phyloP scores from a whole-genome alignment of 345 rosid species.

The Populus tremula region DNA sequence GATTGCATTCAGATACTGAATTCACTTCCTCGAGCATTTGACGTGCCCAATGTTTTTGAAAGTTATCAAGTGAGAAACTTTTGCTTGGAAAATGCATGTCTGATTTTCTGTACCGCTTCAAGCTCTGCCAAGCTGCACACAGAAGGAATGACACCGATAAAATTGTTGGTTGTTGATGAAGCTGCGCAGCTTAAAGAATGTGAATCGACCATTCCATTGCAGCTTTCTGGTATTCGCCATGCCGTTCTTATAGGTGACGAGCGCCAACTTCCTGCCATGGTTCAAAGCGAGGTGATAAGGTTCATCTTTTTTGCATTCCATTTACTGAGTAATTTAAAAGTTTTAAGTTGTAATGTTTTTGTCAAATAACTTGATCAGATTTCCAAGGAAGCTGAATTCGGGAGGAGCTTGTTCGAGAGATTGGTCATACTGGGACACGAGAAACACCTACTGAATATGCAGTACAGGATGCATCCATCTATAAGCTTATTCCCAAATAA shows the following conservation, averaged over 20 bases:
- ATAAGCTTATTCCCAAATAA: conserved; percentile 30
- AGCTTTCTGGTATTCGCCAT: conserved; percentile 40
- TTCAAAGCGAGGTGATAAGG: conserved; percentile 35
- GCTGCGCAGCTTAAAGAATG: conserved; percentile 61
- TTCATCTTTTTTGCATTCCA: background rate
- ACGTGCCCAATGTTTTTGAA: background rate
- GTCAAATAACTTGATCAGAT: conserved; percentile 1
- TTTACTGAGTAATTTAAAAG: background rate
- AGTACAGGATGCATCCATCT: conserved; percentile 40
- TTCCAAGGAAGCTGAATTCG: conserved; percentile 20
- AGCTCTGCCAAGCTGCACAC: conserved; percentile 35
- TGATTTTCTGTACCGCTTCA: conserved; percentile 48
- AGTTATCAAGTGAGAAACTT: background rate
- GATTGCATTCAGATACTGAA: conserved; percentile 9
- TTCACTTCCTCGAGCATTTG: conserved; percentile 6
- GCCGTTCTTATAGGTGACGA: conserved; percentile 51
- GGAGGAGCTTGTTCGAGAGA: conserved; percentile 37
- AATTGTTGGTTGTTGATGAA: conserved; percentile 47
- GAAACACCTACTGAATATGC: conserved; percentile 28
- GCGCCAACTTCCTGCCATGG: conserved; percentile 50
- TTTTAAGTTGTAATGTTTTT: background rate
- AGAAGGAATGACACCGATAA: conserved; percentile 13
- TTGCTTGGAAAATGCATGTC: conserved; percentile 33
- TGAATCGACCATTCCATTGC: conserved; percentile 48
- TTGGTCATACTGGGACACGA: conserved; percentile 11